Evolutionary conservation across 371 early-diverging fungal genomes (phyloP), one percentile per base, ranked within the genome.

Genomic region (Mucor velutinosus): DNA sequence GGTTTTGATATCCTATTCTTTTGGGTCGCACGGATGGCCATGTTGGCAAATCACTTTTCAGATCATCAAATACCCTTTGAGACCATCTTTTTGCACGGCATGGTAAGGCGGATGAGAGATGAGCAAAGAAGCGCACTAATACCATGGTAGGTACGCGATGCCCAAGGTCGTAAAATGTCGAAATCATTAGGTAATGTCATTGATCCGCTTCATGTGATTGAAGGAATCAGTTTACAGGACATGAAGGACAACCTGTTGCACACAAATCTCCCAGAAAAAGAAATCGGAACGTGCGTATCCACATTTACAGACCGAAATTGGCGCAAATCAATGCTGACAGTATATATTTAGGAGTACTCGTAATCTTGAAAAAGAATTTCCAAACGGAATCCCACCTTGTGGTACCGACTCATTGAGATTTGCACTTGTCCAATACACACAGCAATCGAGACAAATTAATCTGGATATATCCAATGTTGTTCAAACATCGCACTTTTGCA

Each of bases 1-100:
- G 99, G 99, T 0, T 90, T 87, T 69, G 99, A 99, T 82, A 99
- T 99, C 75, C 78, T 99, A 57, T 99, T 99, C 86, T 99, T 99
- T 77, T 99, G 99, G 99, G 98, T 99, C 12, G 98, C 99, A 10
- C 88, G 99, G 59, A 99, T 99, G 99, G 95, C 95, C 4, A 99
- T 99, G 99, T 77, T 99, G 58, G 90, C 96, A 64, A 89, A 94
- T 39, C 89, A 97, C 70, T 88, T 99, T 64, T 87, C 95, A 4
- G 91, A 89, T 10, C 72, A 87, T 3, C 77, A 85, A 12, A 97
- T 99, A 0, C 70, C 73, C 10, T 99, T 99, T 85, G 90, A 93
- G 37, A 87, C 89, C 29, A 89, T 95, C 14, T 81, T 85, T 71
- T 77, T 93, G 60, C 94, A 94, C 74, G 89, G 91, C 6, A 91